Evolutionary conservation across 129 eudicot genomes (phyloP).

Genomic region (Flaveria sonorensis): DNA sequence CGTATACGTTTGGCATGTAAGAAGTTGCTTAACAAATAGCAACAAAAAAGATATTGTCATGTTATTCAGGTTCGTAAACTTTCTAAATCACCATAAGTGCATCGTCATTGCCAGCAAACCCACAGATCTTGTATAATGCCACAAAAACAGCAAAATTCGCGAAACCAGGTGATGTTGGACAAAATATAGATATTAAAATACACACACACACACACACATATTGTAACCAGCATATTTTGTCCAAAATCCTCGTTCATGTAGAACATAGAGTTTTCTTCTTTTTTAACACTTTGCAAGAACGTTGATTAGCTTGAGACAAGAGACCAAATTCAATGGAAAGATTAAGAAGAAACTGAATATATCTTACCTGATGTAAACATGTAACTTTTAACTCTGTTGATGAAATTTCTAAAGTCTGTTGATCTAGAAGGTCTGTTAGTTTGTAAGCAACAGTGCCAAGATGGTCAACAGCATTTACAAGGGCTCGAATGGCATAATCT

Average conservation of each 20-base stretch:
- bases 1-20: conserved; percentile 88
- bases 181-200: conserved; percentile 6
- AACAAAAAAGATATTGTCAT: conserved; percentile 23
- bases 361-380: conserved; percentile 74
- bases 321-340: background rate
- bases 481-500: conserved; percentile 93
- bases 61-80: conserved; percentile 15
- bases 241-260: conserved; percentile 11
- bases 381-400: conserved; percentile 66
- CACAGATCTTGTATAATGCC: background rate
- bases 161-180: conserved; percentile 11
- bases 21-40: conserved; percentile 58
- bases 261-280: background rate
- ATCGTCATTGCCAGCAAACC: background rate
- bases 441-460: conserved; percentile 98
- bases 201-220: background rate
- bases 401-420: conserved; percentile 75
- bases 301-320: conserved; percentile 24
- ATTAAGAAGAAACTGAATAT: conserved; percentile 5
- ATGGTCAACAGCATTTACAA: conserved; percentile 99
- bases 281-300: conserved; percentile 9
- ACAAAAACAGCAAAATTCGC: background rate
- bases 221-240: conserved; percentile 1
- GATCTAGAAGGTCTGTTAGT: conserved; percentile 84
- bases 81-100: conserved; percentile 8